phyloP scores from a whole-genome alignment of 1,284 basidiomycete genomes.

The Malassezia equina region DNA sequence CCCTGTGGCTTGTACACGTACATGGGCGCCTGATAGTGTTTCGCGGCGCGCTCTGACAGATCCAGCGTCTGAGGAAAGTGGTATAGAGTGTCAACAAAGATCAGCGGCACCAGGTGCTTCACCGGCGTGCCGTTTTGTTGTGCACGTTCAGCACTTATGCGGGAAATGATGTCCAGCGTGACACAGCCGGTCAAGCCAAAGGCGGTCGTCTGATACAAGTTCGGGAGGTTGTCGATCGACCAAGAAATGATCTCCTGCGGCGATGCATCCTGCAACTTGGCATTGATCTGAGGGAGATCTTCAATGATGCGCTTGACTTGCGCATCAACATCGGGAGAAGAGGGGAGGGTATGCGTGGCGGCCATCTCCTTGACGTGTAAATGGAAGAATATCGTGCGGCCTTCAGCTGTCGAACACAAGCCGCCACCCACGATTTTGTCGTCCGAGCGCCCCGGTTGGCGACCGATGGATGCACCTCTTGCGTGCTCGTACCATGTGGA shows the following conservation, averaged over 20 bases:
- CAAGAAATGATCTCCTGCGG: slow-evolving; percentile 42
- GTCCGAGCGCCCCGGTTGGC: not conserved
- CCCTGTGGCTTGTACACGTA: slow-evolving; percentile 70
- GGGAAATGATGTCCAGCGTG: slow-evolving; percentile 41
- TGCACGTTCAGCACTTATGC: slow-evolving; percentile 34
- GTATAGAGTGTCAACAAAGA: slow-evolving; percentile 70
- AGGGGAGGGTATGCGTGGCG: not conserved
- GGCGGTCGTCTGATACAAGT: slow-evolving; percentile 46
- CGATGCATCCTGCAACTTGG: slow-evolving; percentile 33
- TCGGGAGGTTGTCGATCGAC: slow-evolving; percentile 45
- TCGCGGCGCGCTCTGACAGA: slow-evolving; percentile 68
- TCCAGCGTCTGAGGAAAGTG: slow-evolving; percentile 89
- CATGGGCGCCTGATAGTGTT: slow-evolving; percentile 64
- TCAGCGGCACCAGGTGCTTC: slow-evolving; percentile 45
- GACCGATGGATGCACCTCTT: slow-evolving; percentile 6
- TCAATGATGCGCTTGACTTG: slow-evolving; percentile 14
- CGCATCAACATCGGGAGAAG: not conserved
- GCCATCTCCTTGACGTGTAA: not conserved
- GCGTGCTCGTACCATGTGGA: slow-evolving; percentile 9
- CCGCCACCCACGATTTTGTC: not conserved
- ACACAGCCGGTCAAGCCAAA: slow-evolving; percentile 47
- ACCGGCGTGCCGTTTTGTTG: slow-evolving; percentile 16
- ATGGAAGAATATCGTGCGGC: not conserved
- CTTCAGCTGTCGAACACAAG: not conserved
- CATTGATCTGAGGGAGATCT: slow-evolving; percentile 39